Percentiles rank a stretch among this genome's conserved stretches.
phyloP scores from a whole-genome alignment of 2,329 filamentous ascomycete species.

The Pyrenophora tritici-repentis region DNA sequence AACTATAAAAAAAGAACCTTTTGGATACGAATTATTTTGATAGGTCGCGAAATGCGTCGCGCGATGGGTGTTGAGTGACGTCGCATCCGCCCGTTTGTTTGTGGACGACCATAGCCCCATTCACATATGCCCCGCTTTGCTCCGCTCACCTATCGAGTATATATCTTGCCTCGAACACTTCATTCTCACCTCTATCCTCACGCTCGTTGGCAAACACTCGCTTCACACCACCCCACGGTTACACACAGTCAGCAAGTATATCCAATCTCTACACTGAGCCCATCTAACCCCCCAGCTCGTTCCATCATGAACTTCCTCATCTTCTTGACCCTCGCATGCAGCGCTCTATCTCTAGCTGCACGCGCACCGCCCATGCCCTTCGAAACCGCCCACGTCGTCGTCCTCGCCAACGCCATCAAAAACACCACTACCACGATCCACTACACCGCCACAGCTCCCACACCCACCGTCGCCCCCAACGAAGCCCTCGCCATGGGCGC shows the following conservation, averaged over 20 bases:
- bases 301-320: slow-evolving; percentile 8
- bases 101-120: no score
- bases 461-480: not conserved
- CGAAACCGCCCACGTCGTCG: not conserved
- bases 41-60: no score
- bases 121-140: no score
- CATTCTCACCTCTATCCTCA: not conserved
- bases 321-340: not conserved
- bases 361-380: not conserved
- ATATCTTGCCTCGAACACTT: no score
- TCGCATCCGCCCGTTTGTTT: no score
- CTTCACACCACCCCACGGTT: not conserved
- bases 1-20: no score
- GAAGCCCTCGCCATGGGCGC: not conserved
- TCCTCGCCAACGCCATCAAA: not conserved
- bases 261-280: no score
- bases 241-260: not conserved
- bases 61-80: no score
- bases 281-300: not conserved
- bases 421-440: not conserved
- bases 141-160: no score
- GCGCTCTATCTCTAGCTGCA: not conserved
- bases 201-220: not conserved
- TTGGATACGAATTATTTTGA: no score
- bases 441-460: not conserved